Percentiles rank a stretch among this genome's conserved stretches.
Conservation (phyloP, 164 flowering plant genomes). For the Amborella trichopoda region DNA sequence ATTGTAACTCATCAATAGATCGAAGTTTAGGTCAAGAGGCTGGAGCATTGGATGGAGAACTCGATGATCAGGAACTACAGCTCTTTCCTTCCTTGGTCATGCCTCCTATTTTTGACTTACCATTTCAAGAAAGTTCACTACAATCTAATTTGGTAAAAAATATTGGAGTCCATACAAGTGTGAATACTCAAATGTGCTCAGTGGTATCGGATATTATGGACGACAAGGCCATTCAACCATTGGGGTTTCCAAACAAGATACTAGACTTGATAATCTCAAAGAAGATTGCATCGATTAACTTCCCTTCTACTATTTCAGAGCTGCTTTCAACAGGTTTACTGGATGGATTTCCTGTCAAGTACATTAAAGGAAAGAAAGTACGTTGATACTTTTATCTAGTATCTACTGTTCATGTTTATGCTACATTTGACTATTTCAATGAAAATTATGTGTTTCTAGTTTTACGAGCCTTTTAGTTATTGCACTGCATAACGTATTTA, state of each 20-base stretch:
- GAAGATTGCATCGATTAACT: constrained; percentile 20
- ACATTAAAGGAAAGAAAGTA: constrained; percentile 33
- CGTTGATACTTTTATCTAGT: neutral
- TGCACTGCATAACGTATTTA: neutral
- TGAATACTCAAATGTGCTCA: too few relatives aligned
- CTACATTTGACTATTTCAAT: neutral
- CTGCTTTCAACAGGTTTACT: constrained; percentile 61
- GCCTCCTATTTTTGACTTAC: too few relatives aligned
- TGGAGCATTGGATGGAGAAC: too few relatives aligned
- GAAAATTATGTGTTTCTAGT: neutral
- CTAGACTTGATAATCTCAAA: constrained; percentile 15
- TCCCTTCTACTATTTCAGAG: constrained; percentile 39
- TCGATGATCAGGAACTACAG: too few relatives aligned
- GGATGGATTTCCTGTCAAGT: constrained; percentile 48
- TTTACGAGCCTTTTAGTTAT: neutral
- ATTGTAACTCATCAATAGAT: too few relatives aligned
- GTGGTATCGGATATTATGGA: too few relatives aligned
- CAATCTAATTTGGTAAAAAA: too few relatives aligned
- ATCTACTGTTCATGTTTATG: neutral
- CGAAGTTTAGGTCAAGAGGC: too few relatives aligned
- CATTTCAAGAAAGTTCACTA: too few relatives aligned
- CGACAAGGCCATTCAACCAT: too few relatives aligned
- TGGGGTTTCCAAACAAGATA: constrained; percentile 8
- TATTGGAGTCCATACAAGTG: too few relatives aligned
- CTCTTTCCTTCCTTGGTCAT: too few relatives aligned